Evolutionary conservation across 2,329 filamentous ascomycete species (phyloP), one percentile per base, ranked within the genome.

Genomic region (Colletotrichum neosansevieriae): DNA sequence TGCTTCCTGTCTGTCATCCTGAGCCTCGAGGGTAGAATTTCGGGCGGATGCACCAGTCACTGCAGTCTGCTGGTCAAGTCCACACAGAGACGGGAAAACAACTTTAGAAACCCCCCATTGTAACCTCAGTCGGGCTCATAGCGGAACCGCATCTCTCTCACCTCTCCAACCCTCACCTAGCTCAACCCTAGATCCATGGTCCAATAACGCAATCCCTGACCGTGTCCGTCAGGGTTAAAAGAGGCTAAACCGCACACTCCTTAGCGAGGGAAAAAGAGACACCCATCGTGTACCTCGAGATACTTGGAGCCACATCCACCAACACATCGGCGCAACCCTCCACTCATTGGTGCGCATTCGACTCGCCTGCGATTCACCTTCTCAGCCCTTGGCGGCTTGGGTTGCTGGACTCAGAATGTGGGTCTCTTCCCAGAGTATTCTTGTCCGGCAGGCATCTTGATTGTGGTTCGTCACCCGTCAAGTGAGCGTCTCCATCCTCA

Each of bases 341-440:
- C 49, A 66, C 40, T 69, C 40, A 69, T 64, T 69, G 66, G 62
- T 60, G 66, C 62, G 54, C 66, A 66, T 66, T 69, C 49, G 54
- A 56, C 38, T 64, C 21, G 65, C 42, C 56, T 53, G 61, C 66
- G 64, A 63, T 49, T 66, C 62, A 69, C 62, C 47, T 59, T 66
- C 66, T 53, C 60, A 66, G 56, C 54, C 47, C 61, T 60, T 53
- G 66, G 58, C 60, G 38, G 15, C 36, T 45, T 58, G 51, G 24
- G 53, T 67, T 45, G 45, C 53, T 51, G 24, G 47, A 51, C 62
- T 60, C 3, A 36, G 17, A 21, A 49, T 56, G 61, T 69, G 54
- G 61, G 66, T 49, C 21, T 21, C 36, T 21, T 32, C 36, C n/a
- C 36, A 38, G 15, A 17, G 42, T 49, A 38, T 40, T 58, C 45